Percentiles rank a stretch among this genome's conserved stretches.
These are phyloP conservation scores for Cucumis hystrix DNA, from an alignment of 306 rosid genomes.

Conservation along the genomic window DNA sequence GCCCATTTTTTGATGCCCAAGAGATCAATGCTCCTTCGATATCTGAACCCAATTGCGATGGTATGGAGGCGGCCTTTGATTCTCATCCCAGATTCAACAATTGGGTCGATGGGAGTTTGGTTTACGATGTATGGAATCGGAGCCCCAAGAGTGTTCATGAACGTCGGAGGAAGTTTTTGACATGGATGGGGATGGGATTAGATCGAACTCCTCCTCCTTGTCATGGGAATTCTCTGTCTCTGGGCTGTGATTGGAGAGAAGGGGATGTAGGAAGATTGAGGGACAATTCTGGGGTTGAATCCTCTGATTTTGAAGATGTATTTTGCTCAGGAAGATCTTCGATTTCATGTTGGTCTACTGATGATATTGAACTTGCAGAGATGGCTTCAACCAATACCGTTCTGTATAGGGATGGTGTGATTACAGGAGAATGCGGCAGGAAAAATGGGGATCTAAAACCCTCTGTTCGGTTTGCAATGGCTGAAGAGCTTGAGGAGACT, in stretches of 20 bases:
- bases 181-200: constrained; percentile 41
- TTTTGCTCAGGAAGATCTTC: constrained; percentile 46
- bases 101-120: constrained; percentile 18
- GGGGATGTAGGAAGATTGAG: constrained; percentile 24
- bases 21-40: constrained; percentile 47
- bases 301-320: constrained; percentile 25
- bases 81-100: constrained; percentile 13
- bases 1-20: constrained; percentile 62
- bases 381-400: constrained; percentile 19
- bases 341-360: constrained; percentile 27
- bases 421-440: constrained; percentile 9
- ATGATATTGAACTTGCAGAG: constrained; percentile 15
- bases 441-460: constrained; percentile 18
- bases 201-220: constrained; percentile 15
- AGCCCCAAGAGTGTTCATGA: constrained; percentile 63
- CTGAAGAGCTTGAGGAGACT: constrained; percentile 15
- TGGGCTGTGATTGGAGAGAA: constrained; percentile 15
- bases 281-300: constrained; percentile 22
- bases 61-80: constrained; percentile 16
- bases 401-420: constrained; percentile 24
- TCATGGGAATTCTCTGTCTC: constrained; percentile 15
- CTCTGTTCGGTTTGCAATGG: constrained; percentile 15
- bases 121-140: constrained; percentile 48
- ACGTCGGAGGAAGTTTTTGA: constrained; percentile 50
- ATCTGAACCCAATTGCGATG: constrained; percentile 30